phyloP scores from a whole-genome alignment of 1,139 yeast genomes.

The Blastobotrys ciferrii region DNA sequence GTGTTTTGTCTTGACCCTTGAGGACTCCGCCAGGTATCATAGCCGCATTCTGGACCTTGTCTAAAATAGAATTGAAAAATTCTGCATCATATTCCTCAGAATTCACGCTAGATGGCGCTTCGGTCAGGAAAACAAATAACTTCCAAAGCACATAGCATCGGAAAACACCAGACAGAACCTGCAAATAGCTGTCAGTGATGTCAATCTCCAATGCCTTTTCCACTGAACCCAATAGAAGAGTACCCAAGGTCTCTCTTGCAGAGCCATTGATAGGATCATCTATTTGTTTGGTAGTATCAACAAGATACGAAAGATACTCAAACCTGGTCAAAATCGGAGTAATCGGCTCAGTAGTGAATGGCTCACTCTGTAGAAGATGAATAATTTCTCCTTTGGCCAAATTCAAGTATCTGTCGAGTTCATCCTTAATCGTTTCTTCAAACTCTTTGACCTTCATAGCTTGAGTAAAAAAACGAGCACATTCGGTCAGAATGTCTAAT shows the following conservation, averaged over 20 bases:
- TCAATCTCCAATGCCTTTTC: not conserved
- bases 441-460: slow-evolving; percentile 20
- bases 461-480: slow-evolving; percentile 23
- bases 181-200: slow-evolving; percentile 2
- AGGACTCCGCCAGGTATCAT: slow-evolving; percentile 1
- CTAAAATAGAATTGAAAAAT: slow-evolving; percentile 5
- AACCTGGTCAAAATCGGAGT: slow-evolving; percentile 1
- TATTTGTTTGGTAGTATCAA: not conserved
- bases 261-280: slow-evolving; percentile 6
- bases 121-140: slow-evolving; percentile 10
- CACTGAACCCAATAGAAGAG: not conserved
- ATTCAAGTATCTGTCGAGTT: slow-evolving; percentile 14
- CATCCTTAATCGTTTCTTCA: slow-evolving; percentile 19
- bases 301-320: slow-evolving; percentile 3
- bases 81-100: slow-evolving; percentile 6
- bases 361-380: not conserved
- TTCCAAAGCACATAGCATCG: slow-evolving; percentile 28
- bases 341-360: not conserved
- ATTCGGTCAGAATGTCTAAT: slow-evolving; percentile 22
- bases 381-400: slow-evolving; percentile 1
- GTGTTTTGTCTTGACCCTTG: not conserved
- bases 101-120: not conserved
- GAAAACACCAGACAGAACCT: slow-evolving; percentile 15
- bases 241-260: slow-evolving; percentile 4
- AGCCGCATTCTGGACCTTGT: not conserved